Conservation (phyloP, 306 rosid genomes). For the Malus domestica region DNA sequence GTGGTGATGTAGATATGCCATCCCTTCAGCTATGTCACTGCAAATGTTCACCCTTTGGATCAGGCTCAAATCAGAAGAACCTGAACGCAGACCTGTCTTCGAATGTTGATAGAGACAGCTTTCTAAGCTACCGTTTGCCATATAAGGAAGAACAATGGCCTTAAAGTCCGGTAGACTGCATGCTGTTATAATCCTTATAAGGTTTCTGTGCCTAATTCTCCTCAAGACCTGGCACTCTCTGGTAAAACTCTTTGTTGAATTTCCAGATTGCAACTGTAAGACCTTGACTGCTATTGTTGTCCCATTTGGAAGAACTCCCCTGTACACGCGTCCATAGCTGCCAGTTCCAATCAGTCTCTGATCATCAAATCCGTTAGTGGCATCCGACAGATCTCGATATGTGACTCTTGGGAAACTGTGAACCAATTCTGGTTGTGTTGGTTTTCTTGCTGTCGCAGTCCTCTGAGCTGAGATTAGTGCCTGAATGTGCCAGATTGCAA, state of each 20-base stretch:
- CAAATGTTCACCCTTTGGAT: slow-evolving; percentile 62
- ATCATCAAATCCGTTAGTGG: slow-evolving; percentile 54
- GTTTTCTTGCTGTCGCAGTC: slow-evolving; percentile 12
- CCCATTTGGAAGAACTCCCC: slow-evolving; percentile 52
- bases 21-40: slow-evolving; percentile 72
- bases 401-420: slow-evolving; percentile 58
- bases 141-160: slow-evolving; percentile 66
- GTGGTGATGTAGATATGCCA: slow-evolving; percentile 77
- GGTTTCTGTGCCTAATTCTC: slow-evolving; percentile 69
- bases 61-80: slow-evolving; percentile 50
- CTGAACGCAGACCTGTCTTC: slow-evolving; percentile 17
- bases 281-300: slow-evolving; percentile 55
- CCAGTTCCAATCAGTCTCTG: slow-evolving; percentile 52
- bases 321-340: slow-evolving; percentile 53
- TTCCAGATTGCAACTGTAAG: slow-evolving; percentile 49
- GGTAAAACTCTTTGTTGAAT: slow-evolving; percentile 51
- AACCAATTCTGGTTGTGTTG: slow-evolving; percentile 34
- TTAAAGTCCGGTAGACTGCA: slow-evolving; percentile 71
- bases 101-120: slow-evolving; percentile 44
- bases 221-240: slow-evolving; percentile 66
- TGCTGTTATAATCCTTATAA: slow-evolving; percentile 65
- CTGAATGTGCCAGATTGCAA: slow-evolving; percentile 31
- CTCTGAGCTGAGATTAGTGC: slow-evolving; percentile 22
- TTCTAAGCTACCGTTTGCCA: slow-evolving; percentile 75
- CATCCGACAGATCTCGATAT: slow-evolving; percentile 53